Evolutionary conservation across 306 rosid genomes (phyloP).

Genomic region (Dalbergia oliveri): DNA sequence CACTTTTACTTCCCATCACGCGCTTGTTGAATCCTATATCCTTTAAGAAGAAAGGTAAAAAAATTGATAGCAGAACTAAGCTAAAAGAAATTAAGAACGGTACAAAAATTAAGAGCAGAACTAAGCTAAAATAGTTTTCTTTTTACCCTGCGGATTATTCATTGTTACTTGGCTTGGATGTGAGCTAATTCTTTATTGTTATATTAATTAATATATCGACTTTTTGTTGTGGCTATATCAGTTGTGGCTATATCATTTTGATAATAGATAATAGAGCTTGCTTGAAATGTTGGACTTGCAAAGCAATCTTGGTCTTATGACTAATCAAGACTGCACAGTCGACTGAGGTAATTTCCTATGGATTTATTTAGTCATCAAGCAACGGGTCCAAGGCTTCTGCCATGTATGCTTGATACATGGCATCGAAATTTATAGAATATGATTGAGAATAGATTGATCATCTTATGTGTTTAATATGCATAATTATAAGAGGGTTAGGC

Average conservation of each 20-base stretch:
- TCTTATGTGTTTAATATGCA: too few species aligned
- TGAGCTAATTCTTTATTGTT: slow-evolving; percentile 35
- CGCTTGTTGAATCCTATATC: slow-evolving; percentile 54
- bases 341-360: background rate
- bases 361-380: background rate
- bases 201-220: background rate
- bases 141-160: background rate
- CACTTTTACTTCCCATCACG: slow-evolving; percentile 58
- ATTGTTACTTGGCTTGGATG: slow-evolving; percentile 7
- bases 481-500: too few species aligned
- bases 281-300: background rate
- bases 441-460: background rate
- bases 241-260: background rate
- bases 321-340: background rate
- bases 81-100: slow-evolving; percentile 56
- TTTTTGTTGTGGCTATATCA: background rate
- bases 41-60: slow-evolving; percentile 68
- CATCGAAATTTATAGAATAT: background rate
- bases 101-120: slow-evolving; percentile 49
- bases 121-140: slow-evolving; percentile 36
- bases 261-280: background rate
- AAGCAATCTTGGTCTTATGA: background rate
- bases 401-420: background rate
- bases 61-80: slow-evolving; percentile 42
- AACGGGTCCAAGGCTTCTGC: background rate